These are phyloP conservation scores for Corniculantispora saksenae DNA, from an alignment of 2,329 filamentous ascomycete species.

Conservation along the genomic window DNA sequence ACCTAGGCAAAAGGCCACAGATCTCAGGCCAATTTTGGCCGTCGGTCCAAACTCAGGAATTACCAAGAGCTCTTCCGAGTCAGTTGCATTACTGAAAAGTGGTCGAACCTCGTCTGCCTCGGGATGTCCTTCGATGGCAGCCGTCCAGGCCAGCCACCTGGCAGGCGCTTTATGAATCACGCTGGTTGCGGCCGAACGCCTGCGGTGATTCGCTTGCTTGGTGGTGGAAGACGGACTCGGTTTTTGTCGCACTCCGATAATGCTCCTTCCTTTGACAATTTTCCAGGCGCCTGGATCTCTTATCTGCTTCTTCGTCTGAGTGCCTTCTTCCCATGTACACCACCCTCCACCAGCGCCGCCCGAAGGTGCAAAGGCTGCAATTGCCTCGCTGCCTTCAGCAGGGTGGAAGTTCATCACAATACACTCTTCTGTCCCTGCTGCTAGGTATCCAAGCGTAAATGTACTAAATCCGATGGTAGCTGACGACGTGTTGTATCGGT, in stretches of 20 bases:
- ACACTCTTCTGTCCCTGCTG: constrained; percentile 59
- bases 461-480: constrained; percentile 52
- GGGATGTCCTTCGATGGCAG: constrained; percentile 46
- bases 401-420: constrained; percentile 66
- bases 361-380: constrained; percentile 50
- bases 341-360: constrained; percentile 43
- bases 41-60: constrained; percentile 68
- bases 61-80: constrained; percentile 55
- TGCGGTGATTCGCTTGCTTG: constrained; percentile 17
- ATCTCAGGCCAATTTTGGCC: constrained; percentile 60
- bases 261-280: constrained; percentile 57
- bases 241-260: constrained; percentile 63
- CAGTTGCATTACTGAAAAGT: constrained; percentile 43
- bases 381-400: constrained; percentile 51
- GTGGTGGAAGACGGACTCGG: constrained; percentile 19
- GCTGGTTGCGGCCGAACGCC: constrained; percentile 20
- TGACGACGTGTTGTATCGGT: constrained; percentile 19
- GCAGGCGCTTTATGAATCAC: constrained; percentile 14
- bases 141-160: constrained; percentile 57
- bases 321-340: constrained; percentile 53
- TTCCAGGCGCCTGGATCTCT: constrained; percentile 68
- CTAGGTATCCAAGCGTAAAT: constrained; percentile 65
- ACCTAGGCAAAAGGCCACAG: constrained; percentile 70
- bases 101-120: constrained; percentile 48
- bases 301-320: constrained; percentile 54